A percentile compares a stretch with the other conserved stretches of the same genome.
Evolutionary conservation across 306 rosid species (phyloP).

Genomic region (Corylus avellana): DNA sequence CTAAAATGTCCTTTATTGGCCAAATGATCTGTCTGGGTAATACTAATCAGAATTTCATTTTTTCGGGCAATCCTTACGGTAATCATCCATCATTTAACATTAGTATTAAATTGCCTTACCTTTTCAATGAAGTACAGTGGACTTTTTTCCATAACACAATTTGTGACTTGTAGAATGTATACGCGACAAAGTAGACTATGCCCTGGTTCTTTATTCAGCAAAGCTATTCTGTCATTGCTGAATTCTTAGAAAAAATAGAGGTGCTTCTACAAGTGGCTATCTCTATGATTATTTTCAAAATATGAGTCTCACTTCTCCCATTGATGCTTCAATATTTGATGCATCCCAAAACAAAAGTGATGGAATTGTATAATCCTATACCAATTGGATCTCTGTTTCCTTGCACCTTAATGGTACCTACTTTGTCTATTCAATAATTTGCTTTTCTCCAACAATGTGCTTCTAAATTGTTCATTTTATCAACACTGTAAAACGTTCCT

Average conservation of each 20-base stretch:
- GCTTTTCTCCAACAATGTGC: background rate
- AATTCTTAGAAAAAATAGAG: background rate
- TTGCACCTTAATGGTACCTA: background rate
- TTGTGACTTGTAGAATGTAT: background rate
- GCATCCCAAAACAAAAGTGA: background rate
- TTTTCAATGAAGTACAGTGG: background rate
- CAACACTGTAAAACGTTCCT: background rate
- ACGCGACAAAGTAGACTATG: background rate
- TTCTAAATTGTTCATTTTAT: background rate
- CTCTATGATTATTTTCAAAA: background rate
- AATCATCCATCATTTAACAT: background rate
- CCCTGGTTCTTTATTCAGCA: background rate
- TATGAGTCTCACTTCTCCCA: background rate
- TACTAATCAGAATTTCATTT: background rate
- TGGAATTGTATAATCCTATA: no score
- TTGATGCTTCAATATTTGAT: background rate
- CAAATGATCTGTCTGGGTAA: background rate
- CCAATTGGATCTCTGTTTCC: no score
- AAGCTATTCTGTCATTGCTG: background rate
- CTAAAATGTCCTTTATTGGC: background rate
- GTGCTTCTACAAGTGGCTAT: background rate
- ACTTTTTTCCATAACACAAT: background rate
- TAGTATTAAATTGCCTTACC: background rate
- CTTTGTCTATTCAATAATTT: background rate
- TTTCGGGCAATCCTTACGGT: background rate